A percentile compares a stretch with the other conserved stretches of the same genome.
Evolutionary conservation across 2,329 filamentous ascomycete species (phyloP).

Genomic region (Acrocalymma vagum): DNA sequence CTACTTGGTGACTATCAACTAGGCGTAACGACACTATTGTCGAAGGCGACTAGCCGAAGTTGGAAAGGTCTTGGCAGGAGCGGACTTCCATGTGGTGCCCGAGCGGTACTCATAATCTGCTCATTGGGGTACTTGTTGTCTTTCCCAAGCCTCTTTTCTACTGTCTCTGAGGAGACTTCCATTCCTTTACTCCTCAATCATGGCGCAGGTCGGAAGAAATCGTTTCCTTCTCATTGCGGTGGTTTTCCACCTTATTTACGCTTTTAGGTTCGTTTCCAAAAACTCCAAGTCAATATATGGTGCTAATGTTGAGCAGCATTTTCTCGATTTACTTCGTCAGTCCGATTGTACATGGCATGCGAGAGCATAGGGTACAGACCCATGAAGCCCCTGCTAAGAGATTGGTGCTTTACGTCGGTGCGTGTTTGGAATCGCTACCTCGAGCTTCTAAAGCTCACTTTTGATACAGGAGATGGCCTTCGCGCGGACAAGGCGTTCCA

Average conservation of each 20-base stretch:
- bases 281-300: constrained; percentile 1
- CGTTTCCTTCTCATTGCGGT: constrained; percentile 89
- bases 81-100: no score
- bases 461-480: constrained; percentile 76
- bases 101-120: constrained; percentile 8
- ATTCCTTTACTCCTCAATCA: constrained; percentile 35
- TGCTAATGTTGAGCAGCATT: constrained; percentile 66
- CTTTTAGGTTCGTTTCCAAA: constrained; percentile 59
- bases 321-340: constrained; percentile 99
- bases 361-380: constrained; percentile 75
- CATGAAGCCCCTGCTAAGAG: constrained; percentile 84
- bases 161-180: constrained; percentile 33
- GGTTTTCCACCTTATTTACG: constrained; percentile 91
- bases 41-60: no score
- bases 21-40: no score
- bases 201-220: constrained; percentile 71
- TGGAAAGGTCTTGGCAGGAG: constrained; percentile 17
- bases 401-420: constrained; percentile 91
- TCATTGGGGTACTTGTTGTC: constrained; percentile 37
- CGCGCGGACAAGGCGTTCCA: constrained; percentile 98
- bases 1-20: no score
- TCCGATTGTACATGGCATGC: constrained; percentile 96
- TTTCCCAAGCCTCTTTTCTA: constrained; percentile 22
- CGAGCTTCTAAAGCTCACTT: constrained; percentile 14
- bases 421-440: constrained; percentile 9